These are phyloP conservation scores for Saccharum officinarum DNA, from an alignment of 176 grass and related monocot species.

Conservation along the genomic window DNA sequence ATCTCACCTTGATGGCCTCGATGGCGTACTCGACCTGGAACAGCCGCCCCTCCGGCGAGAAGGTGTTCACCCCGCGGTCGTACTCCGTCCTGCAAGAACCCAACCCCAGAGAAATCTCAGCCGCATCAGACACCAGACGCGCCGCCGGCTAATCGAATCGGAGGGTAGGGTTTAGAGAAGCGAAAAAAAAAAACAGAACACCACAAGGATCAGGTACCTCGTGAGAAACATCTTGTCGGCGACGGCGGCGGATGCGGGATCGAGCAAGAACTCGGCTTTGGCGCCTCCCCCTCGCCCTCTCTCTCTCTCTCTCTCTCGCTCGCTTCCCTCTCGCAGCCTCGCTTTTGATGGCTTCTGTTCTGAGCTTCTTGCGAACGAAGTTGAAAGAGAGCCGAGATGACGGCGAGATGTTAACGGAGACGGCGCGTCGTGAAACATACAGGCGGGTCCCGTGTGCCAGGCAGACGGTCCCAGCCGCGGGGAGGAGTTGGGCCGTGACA, in stretches of 20 bases:
- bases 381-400: background rate
- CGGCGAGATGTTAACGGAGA: background rate
- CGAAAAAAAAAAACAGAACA: background rate
- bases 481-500: background rate
- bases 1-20: conserved; percentile 7
- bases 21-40: conserved; percentile 9
- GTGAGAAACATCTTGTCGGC: conserved; percentile 80
- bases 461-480: background rate
- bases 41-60: conserved; percentile 7
- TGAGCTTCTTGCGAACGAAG: conserved; percentile 45
- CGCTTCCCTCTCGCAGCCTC: background rate
- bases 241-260: background rate
- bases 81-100: background rate
- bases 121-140: background rate
- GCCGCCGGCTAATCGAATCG: background rate
- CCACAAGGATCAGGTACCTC: conserved; percentile 39
- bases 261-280: background rate
- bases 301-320: background rate
- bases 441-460: background rate
- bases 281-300: background rate
- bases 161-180: background rate
- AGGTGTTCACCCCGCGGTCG: conserved; percentile 2
- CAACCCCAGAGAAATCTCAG: background rate
- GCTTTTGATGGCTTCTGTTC: background rate
- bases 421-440: background rate